Base-by-base conservation (phyloP, 768 basidiomycete genomes). In the Pleurotus salmoneostramineus region DNA sequence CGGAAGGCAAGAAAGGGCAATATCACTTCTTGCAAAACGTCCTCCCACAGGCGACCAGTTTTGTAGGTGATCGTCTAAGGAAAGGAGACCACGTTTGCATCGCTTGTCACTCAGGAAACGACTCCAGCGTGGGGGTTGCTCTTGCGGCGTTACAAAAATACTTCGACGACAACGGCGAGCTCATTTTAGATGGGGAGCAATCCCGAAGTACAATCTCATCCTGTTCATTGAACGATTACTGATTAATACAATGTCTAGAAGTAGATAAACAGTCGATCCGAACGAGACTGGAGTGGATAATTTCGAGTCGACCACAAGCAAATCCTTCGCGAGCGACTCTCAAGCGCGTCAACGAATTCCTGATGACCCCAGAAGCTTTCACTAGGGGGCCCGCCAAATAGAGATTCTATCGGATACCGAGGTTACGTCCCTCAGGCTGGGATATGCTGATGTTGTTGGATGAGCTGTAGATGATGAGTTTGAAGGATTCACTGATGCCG, bases 291-390 rank as follows among this genome's bases (percentile, higher is more conserved):
- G 88, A 98, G 66, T 93, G 91, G 91, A 83, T 98, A 49, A 88
- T 95, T 58, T 77, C 87, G 15, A 87, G 83, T 61, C 74, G 80
- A 52, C 89, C 91, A 4, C 74, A 77, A 56, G 89, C 87, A 3
- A 98, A 97, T 67, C 95, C 96, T 0, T 86, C 91, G 7, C 81
- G 94, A 43, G 78, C 84, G 12, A 92, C 89, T 6, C 76, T 98
- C 59, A 91, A 91, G 69, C 73, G 86, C 11, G 82, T 91, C 46
- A 93, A 94, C 65, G 85, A 88, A 61, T 89, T 80, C 62, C 69
- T 92, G 4, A 78, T 94, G 63, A 81, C 83, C 2, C 66, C 64
- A 14, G 56, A 35, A 10, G 56, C 43, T 14, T 56, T 11, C 40
- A 14, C 52, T 6, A 55, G 52, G 21, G 34, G 14, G 37, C 12